Base-by-base conservation (phyloP, 352 stramenopile genomes). In the Phytophthora pini region DNA sequence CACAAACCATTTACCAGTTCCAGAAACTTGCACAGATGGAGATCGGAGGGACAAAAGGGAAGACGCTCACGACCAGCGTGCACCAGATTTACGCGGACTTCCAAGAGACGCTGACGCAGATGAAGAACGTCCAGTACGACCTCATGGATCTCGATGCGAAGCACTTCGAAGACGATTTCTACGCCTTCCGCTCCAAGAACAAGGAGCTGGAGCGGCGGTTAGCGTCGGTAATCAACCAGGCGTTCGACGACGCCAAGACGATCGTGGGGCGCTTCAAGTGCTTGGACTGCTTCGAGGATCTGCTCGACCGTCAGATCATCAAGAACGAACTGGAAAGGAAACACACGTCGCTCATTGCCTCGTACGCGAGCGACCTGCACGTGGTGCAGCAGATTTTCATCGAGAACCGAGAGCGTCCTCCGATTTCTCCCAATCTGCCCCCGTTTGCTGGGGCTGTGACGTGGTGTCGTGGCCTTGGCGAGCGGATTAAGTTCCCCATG, bases 1-100 rank as follows among this genome's bases (percentile, higher is more conserved):
- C 86, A 13, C 81, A 95, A 55, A 98, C 91, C 5, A 97, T 97
- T 55, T 79, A 81, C 22, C 89, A 97, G 68, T 98, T 98, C 57
- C 76, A 86, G 38, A 96, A 97, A 43, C 80, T 98, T 8, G 74
- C 76, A 0, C 79, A 80, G 12, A 94, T 98, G 70, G 92, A 98
- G 53, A 90, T 98, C 27, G 93, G 93, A 13, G 93, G 93, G 0
- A 97, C 92, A 4, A 98, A 98, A 61, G 92, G 93, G 10, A 98
- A 97, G 68, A 97, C 88, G 13, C 65, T 98, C 3, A 97, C 92
- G 2, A 95, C 89, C 0, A 96, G 80, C 47, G 84, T 98, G 29
- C 79, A 88, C 36, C 90, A 97, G 59, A 97, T 98, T 54, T 89
- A 87, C 47, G 66, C 74, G 0, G 91, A 97, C 48, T 97, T 97